phyloP scores from a whole-genome alignment of 78 protist species.

The Fonticula alba region DNA sequence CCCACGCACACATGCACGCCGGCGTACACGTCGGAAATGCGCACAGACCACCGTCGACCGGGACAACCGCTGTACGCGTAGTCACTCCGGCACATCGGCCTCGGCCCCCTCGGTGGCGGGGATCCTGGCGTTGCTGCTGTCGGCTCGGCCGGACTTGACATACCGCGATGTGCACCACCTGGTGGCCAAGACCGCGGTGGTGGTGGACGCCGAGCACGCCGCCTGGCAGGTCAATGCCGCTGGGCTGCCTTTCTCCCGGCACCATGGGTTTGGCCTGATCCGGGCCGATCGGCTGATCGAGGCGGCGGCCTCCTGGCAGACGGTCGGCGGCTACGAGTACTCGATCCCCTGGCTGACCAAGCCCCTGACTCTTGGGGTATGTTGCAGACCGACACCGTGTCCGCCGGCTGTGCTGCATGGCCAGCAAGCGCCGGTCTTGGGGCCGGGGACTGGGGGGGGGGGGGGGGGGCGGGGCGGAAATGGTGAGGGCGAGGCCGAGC shows the following conservation, averaged over 20 bases:
- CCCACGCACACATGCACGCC: too few relatives aligned
- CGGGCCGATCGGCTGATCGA: not conserved
- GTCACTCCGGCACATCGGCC: not conserved
- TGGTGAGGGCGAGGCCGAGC: not conserved
- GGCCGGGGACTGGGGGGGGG: too few relatives aligned
- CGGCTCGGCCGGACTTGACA: not conserved
- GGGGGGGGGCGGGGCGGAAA: not conserved
- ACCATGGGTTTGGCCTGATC: not conserved
- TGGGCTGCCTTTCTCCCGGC: not conserved
- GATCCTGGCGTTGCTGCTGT: not conserved
- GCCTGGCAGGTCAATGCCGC: not conserved
- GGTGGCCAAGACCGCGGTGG: not conserved
- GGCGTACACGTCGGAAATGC: too few relatives aligned
- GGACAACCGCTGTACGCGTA: not conserved
- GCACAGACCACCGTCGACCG: not conserved
- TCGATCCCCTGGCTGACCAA: too few relatives aligned
- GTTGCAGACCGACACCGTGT: too few relatives aligned
- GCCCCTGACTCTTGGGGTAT: too few relatives aligned
- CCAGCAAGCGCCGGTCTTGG: not conserved
- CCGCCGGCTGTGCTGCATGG: too few relatives aligned
- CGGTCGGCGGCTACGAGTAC: too few relatives aligned
- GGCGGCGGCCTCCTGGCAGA: not conserved
- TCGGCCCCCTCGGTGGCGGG: not conserved
- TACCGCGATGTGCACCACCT: not conserved
- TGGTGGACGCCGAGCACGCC: not conserved